These are phyloP conservation scores for Ciborinia camelliae DNA, from an alignment of 2,329 filamentous ascomycete genomes.

Conservation along the genomic window DNA sequence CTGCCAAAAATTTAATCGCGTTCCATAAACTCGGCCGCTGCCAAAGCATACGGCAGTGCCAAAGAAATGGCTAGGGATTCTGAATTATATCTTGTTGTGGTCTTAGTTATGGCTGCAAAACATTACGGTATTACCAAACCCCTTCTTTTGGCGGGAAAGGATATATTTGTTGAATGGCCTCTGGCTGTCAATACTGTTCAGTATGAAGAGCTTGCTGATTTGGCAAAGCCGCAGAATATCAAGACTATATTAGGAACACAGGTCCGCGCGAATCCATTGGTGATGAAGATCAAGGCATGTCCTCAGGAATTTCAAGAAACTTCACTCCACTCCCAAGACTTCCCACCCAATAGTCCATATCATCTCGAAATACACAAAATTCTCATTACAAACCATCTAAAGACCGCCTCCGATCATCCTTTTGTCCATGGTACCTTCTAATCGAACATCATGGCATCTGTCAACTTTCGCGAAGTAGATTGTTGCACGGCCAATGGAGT, in stretches of 20 bases:
- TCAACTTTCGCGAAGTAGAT: slow-evolving; percentile 24
- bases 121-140: slow-evolving; percentile 44
- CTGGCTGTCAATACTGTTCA: slow-evolving; percentile 42
- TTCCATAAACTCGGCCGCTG: too few relatives aligned
- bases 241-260: slow-evolving; percentile 49
- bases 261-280: slow-evolving; percentile 42
- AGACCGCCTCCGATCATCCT: slow-evolving; percentile 39
- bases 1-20: too few relatives aligned
- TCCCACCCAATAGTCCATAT: slow-evolving; percentile 26
- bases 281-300: too few relatives aligned
- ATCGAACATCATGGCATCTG: slow-evolving; percentile 36
- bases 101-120: slow-evolving; percentile 43
- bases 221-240: slow-evolving; percentile 43
- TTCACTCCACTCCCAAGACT: slow-evolving; percentile 33
- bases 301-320: slow-evolving; percentile 36
- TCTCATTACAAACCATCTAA: slow-evolving; percentile 28
- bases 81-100: slow-evolving; percentile 47
- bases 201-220: slow-evolving; percentile 42
- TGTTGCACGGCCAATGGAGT: not conserved
- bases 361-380: slow-evolving; percentile 23
- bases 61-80: too few relatives aligned
- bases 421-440: slow-evolving; percentile 36
- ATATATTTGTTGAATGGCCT: slow-evolving; percentile 51
- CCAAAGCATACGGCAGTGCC: too few relatives aligned
- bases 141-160: slow-evolving; percentile 45